These are phyloP conservation scores for Leccinum olivaceopallidum DNA, from an alignment of 768 basidiomycete genomes.

Conservation along the genomic window DNA sequence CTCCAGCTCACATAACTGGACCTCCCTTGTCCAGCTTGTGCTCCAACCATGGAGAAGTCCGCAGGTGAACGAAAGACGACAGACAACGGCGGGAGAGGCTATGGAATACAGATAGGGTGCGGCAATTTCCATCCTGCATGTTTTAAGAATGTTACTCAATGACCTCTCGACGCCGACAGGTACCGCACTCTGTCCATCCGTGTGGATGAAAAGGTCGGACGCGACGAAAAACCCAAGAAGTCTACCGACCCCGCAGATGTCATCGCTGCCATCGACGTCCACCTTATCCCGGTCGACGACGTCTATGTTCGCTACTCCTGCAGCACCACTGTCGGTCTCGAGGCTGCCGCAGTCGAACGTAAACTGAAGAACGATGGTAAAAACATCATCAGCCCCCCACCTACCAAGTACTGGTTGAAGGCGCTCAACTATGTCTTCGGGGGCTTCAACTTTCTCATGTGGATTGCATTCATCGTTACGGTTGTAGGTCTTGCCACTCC, in stretches of 20 bases:
- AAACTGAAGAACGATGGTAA: slow-evolving; percentile 44
- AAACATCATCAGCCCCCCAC: slow-evolving; percentile 49
- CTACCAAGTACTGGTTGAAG: slow-evolving; percentile 49
- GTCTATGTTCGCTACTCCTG: slow-evolving; percentile 45
- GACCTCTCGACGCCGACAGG: slow-evolving; percentile 16
- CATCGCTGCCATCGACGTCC: slow-evolving; percentile 50
- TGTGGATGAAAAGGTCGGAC: slow-evolving; percentile 35
- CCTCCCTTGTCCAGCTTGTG: neutral
- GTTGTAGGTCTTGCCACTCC: slow-evolving; percentile 29
- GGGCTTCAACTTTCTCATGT: slow-evolving; percentile 56
- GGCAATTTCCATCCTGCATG: neutral
- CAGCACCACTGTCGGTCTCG: slow-evolving; percentile 46
- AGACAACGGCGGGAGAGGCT: slow-evolving; percentile 20
- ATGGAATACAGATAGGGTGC: slow-evolving; percentile 35
- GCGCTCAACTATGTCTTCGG: slow-evolving; percentile 53
- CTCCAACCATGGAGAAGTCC: slow-evolving; percentile 22
- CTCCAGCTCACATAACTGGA: too few species aligned
- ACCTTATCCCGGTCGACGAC: slow-evolving; percentile 41
- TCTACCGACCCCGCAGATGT: slow-evolving; percentile 37
- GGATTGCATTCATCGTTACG: slow-evolving; percentile 50
- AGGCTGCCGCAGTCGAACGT: slow-evolving; percentile 43
- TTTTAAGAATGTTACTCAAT: neutral
- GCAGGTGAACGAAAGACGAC: slow-evolving; percentile 13
- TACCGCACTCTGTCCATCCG: slow-evolving; percentile 49
- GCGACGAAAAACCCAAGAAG: slow-evolving; percentile 17